Evolutionary conservation across 1,284 basidiomycete species (phyloP).

Genomic region (Ustilago nuda): DNA sequence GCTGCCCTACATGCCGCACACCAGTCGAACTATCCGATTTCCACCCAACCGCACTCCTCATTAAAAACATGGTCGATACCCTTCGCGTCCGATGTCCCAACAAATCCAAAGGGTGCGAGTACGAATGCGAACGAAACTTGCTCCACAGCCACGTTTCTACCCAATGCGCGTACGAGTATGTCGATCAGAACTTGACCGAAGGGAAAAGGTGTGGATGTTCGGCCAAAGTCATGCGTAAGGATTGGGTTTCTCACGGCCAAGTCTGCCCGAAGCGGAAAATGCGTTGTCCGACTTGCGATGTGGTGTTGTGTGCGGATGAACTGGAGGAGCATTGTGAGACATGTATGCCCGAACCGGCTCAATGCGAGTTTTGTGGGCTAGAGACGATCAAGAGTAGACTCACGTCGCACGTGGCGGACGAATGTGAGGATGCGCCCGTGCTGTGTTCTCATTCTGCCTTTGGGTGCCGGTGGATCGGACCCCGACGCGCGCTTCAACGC

Average conservation of each 20-base stretch:
- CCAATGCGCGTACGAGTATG: constrained; percentile 54
- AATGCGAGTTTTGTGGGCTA: constrained; percentile 28
- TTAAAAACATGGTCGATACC: constrained; percentile 61
- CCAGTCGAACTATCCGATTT: constrained; percentile 30
- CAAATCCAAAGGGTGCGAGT: constrained; percentile 44
- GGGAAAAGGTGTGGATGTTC: constrained; percentile 49
- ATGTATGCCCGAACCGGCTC: constrained; percentile 39
- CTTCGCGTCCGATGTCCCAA: constrained; percentile 54
- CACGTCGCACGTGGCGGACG: constrained; percentile 24
- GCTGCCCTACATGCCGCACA: constrained; percentile 54
- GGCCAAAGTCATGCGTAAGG: constrained; percentile 56
- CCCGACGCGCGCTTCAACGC: constrained; percentile 16
- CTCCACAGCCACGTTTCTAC: constrained; percentile 33
- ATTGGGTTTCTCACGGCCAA: constrained; percentile 45
- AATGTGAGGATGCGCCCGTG: constrained; percentile 33
- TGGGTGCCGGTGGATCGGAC: constrained; percentile 53
- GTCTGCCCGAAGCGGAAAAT: constrained; percentile 38
- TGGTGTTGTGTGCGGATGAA: constrained; percentile 24
- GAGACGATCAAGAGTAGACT: constrained; percentile 37
- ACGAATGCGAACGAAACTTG: constrained; percentile 51
- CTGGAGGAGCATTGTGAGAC: constrained; percentile 24
- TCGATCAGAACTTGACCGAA: constrained; percentile 33
- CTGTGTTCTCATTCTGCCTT: constrained; percentile 35
- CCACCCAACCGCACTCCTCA: constrained; percentile 47
- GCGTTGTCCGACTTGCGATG: constrained; percentile 33